Evolutionary conservation across 345 rosid species (phyloP), one percentile per base, ranked within the genome.

Genomic region (Rhodamnia rubescens): DNA sequence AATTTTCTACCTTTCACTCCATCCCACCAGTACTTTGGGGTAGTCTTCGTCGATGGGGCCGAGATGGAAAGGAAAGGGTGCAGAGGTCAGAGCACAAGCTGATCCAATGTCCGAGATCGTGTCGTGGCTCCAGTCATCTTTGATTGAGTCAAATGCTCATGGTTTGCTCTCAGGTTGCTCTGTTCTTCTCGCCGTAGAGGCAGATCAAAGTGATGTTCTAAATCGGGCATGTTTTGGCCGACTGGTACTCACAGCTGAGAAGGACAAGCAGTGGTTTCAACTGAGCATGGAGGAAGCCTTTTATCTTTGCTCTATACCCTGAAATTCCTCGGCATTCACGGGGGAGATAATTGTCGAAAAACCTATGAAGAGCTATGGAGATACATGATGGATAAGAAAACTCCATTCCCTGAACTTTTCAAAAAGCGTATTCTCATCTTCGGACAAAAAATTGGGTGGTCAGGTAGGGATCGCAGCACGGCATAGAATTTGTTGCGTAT

Each of bases 61-160:
- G 1, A 94, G 99, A 90, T 95, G 98, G 99, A 96, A 96, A 90
- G 95, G 94, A 74, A 96, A 92, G 90, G 93, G 90, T 54, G 89
- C 90, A 6, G 89, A 94, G 91, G 92, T 93, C 61, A 92, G 93
- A 90, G 98, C 98, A 88, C 90, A 90, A 26, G 89, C 91, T 6
- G 94, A 95, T 64, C 98, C 99, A 27, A 92, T 94, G 95, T 94
- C 98, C 3, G 84, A 89, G 56, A 91, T 92, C 11, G 83, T 95
- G 69, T 88, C 92, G 16, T 90, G 88, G 86, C 94, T 96, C 85
- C 90, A 88, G 12, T 89, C 91, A 69, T 94, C 95, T 87, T 89
- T 95, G 11, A 82, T 85, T 44, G 87, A 90, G 84, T 88, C 90
- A 24, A 85, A 92, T 83, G 87, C 94, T 8, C 78, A 18, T 0